Conservation (phyloP, 192 early-diverging fungal species). For the Anaeromyces robustus region DNA sequence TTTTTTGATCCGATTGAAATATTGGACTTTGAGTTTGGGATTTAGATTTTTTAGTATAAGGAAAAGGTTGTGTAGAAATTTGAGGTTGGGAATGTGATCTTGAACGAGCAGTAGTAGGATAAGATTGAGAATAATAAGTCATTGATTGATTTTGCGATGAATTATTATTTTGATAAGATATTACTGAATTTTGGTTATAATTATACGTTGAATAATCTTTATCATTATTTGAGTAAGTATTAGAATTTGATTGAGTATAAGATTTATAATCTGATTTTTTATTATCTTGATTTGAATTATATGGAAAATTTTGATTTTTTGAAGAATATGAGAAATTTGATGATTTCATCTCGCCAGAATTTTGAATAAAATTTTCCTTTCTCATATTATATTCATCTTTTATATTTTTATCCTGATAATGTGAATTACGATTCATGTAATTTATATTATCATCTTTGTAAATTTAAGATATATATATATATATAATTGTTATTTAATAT, state of each 20-base stretch:
- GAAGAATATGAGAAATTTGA: too few relatives aligned
- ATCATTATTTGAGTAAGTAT: neutral
- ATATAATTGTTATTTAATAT: too few relatives aligned
- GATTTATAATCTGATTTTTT: neutral
- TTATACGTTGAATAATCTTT: neutral
- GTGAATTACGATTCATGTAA: too few relatives aligned
- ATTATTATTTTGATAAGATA: neutral
- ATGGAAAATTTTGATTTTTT: neutral
- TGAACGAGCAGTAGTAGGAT: neutral
- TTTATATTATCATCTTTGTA: too few relatives aligned
- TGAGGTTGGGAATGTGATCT: neutral
- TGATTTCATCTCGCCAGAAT: too few relatives aligned
- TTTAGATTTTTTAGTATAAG: neutral
- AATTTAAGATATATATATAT: too few relatives aligned
- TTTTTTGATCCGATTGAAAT: neutral
- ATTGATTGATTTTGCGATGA: neutral
- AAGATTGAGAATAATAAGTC: neutral
- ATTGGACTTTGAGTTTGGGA: neutral
- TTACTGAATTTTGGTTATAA: neutral
- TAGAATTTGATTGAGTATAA: neutral
- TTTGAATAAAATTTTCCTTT: too few relatives aligned
- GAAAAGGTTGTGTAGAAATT: neutral
- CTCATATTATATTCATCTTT: too few relatives aligned
- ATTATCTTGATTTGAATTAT: neutral
- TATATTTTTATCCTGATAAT: too few relatives aligned